phyloP scores from a whole-genome alignment of 805 yeast genomes.

The Wickerhamomyces xylosicus region DNA sequence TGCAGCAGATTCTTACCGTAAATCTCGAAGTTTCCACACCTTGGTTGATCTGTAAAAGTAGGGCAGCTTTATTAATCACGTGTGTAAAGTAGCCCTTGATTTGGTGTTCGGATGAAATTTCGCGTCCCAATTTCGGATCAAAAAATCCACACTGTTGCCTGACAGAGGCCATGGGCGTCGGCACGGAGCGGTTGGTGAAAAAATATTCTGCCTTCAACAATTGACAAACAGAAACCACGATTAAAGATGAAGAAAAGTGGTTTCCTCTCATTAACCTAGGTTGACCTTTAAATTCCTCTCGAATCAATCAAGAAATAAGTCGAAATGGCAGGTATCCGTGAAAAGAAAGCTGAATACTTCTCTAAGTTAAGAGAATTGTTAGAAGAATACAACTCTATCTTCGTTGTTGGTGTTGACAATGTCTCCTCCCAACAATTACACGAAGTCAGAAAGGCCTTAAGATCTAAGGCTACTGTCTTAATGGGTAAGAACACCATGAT shows the following conservation, averaged over 20 bases:
- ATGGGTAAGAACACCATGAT: constrained; percentile 99
- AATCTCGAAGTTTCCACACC: neutral
- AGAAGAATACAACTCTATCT: constrained; percentile 95
- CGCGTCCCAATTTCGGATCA: no score
- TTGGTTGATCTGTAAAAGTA: neutral
- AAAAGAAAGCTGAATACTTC: constrained; percentile 94
- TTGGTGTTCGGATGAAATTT: no score
- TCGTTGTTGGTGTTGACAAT: constrained; percentile 99
- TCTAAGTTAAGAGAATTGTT: constrained; percentile 88
- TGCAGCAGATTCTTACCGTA: neutral
- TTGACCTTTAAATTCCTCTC: constrained; percentile 65
- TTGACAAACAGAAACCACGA: no score
- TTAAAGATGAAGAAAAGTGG: no score
- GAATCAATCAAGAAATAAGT: constrained; percentile 36
- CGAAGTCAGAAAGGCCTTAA: constrained; percentile 94
- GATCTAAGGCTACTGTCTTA: constrained; percentile 89
- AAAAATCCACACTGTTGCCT: no score
- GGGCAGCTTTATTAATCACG: no score
- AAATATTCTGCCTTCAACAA: no score
- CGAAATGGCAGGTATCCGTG: constrained; percentile 99
- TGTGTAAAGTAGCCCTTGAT: no score
- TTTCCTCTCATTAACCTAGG: neutral
- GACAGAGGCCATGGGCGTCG: no score
- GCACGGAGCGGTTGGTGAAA: no score
- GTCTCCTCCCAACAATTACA: constrained; percentile 99